Conservation (phyloP, 2,329 filamentous ascomycete genomes). For the Balansia obtecta region DNA sequence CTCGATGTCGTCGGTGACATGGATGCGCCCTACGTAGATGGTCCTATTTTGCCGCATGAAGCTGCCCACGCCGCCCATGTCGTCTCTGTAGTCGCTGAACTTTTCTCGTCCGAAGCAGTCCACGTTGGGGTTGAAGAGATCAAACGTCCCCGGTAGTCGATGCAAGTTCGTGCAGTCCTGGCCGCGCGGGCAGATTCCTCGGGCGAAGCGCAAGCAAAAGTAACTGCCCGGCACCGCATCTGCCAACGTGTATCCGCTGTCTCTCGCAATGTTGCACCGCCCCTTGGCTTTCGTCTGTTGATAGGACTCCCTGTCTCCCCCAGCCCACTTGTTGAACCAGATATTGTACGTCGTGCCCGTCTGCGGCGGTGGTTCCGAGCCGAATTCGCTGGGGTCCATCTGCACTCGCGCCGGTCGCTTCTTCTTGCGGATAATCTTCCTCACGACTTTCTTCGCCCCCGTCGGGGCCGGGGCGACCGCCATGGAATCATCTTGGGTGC, state of each 20-base stretch:
- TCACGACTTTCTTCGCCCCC: constrained; percentile 49
- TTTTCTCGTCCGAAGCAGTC: constrained; percentile 89
- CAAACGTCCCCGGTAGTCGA: constrained; percentile 71
- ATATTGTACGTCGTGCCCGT: constrained; percentile 93
- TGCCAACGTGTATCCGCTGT: constrained; percentile 66
- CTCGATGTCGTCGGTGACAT: constrained; percentile 93
- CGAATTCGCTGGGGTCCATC: constrained; percentile 73
- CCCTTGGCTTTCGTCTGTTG: constrained; percentile 75
- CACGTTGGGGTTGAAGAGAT: constrained; percentile 85
- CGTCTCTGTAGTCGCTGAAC: constrained; percentile 83
- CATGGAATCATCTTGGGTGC: constrained; percentile 13
- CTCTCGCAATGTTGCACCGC: constrained; percentile 75
- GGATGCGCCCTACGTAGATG: constrained; percentile 84
- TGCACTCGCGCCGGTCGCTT: constrained; percentile 80
- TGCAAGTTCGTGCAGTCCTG: constrained; percentile 93
- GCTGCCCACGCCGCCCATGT: constrained; percentile 93
- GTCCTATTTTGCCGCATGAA: constrained; percentile 93
- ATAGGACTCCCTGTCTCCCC: constrained; percentile 87
- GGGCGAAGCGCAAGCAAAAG: constrained; percentile 86
- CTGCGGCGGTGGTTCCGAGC: constrained; percentile 75
- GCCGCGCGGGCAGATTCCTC: constrained; percentile 73
- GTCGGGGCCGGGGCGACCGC: constrained; percentile 25
- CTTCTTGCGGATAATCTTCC: constrained; percentile 88
- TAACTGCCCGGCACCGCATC: constrained; percentile 69
- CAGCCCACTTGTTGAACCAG: constrained; percentile 92